Conservation (phyloP, 2,329 filamentous ascomycete genomes). For the Aspergillus niger region DNA sequence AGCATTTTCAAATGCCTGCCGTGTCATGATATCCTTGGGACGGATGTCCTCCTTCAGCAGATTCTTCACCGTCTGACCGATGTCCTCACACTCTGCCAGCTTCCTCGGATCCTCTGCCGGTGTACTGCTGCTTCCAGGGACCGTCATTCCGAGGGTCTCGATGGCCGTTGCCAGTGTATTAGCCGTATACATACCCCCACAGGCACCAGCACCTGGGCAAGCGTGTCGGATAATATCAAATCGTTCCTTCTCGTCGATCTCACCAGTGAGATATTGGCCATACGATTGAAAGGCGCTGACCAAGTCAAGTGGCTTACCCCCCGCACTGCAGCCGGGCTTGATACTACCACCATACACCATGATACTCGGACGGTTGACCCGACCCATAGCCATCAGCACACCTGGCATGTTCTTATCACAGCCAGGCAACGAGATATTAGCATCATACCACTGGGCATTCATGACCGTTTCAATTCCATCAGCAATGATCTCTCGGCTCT, state of each 20-base stretch:
- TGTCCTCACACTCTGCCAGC: conserved; percentile 66
- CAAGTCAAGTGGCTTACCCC: conserved; percentile 74
- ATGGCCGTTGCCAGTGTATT: conserved; percentile 71
- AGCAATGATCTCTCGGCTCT: conserved; percentile 91
- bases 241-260: conserved; percentile 16
- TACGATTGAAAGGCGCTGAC: conserved; percentile 95
- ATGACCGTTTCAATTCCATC: conserved; percentile 98
- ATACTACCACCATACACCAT: conserved; percentile 97
- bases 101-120: conserved; percentile 71
- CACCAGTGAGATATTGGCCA: conserved; percentile 71
- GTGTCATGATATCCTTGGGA: conserved; percentile 73
- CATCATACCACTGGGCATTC: conserved; percentile 96
- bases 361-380: conserved; percentile 84
- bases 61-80: conserved; percentile 70
- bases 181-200: conserved; percentile 77
- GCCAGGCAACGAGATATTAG: conserved; percentile 87
- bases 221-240: conserved; percentile 17
- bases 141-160: conserved; percentile 69
- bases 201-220: conserved; percentile 74
- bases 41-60: conserved; percentile 71
- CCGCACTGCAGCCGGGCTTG: conserved; percentile 76
- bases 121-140: conserved; percentile 74
- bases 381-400: conserved; percentile 84
- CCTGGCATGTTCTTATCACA: conserved; percentile 99
- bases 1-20: conserved; percentile 75